Percentiles rank a stretch among this genome's conserved stretches.
These are phyloP conservation scores for Boechera stricta DNA, from an alignment of 345 rosid species.

Conservation along the genomic window DNA sequence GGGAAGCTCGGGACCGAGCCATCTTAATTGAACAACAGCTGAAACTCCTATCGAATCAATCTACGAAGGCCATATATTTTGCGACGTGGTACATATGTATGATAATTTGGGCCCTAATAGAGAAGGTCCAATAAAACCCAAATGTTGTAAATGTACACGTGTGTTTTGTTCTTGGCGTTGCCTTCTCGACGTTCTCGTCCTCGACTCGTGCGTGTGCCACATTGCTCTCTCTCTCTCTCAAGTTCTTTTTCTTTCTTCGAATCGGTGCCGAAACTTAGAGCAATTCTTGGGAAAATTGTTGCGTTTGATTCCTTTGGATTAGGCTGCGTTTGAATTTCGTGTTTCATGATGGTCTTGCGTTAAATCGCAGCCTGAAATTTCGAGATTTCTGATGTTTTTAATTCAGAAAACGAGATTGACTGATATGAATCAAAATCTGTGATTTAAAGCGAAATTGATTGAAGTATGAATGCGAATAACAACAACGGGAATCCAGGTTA, in stretches of 20 bases:
- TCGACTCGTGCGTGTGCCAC: too few species aligned
- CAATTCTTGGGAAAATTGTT: neutral
- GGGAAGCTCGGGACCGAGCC: too few species aligned
- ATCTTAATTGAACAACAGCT: too few species aligned
- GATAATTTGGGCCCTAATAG: neutral
- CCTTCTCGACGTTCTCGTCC: neutral
- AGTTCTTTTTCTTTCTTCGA: neutral
- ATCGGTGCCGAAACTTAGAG: slow-evolving; percentile 15
- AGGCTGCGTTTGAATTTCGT: neutral
- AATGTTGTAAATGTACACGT: slow-evolving; percentile 12
- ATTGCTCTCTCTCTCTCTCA: neutral
- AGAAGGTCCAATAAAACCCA: slow-evolving; percentile 26
- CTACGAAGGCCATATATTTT: too few species aligned
- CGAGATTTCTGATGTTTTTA: slow-evolving; percentile 4
- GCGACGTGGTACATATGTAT: too few species aligned
- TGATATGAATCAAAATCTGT: neutral
- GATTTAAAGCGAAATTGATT: neutral
- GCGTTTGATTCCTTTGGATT: neutral
- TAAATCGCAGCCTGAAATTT: neutral
- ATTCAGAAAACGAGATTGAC: slow-evolving; percentile 15
- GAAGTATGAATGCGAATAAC: slow-evolving; percentile 38
- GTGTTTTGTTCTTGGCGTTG: slow-evolving; percentile 2
- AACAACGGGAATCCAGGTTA: slow-evolving; percentile 30
- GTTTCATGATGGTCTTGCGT: neutral
- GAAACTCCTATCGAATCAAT: too few species aligned